Conservation (phyloP, 2,329 filamentous ascomycete species). For the Leptographium galeiforme region DNA sequence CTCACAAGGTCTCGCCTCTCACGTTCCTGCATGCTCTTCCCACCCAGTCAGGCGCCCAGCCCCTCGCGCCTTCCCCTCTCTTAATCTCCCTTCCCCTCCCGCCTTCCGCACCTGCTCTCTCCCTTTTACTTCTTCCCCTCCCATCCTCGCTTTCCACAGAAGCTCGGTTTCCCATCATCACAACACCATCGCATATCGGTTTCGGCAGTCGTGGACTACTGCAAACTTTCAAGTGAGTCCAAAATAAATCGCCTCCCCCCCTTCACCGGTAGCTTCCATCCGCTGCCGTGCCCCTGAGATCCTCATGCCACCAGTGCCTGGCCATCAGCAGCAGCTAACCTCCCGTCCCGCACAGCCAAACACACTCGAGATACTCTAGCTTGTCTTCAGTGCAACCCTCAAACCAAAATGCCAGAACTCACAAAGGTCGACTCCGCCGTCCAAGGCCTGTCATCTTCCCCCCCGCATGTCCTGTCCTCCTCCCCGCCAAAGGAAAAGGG, state of each 20-base stretch:
- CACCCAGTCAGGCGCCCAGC: background rate
- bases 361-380: background rate
- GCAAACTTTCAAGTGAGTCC: background rate
- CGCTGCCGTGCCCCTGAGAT: background rate
- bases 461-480: slow-evolving; percentile 46
- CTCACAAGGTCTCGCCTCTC: background rate
- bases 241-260: background rate
- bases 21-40: background rate
- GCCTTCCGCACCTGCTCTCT: background rate
- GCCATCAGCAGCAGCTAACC: background rate
- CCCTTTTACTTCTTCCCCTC: background rate
- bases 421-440: slow-evolving; percentile 88
- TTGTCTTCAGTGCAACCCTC: background rate
- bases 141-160: background rate
- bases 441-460: slow-evolving; percentile 58
- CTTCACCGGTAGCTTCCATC: background rate
- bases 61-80: slow-evolving; percentile 5
- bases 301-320: background rate
- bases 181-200: background rate
- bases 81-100: background rate
- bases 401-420: slow-evolving; percentile 40
- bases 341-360: background rate
- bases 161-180: slow-evolving; percentile 1
- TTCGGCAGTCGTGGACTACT: background rate
- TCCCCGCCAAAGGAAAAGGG: slow-evolving; percentile 55